These are phyloP conservation scores for Coemansia sp. DNA, from an alignment of 192 early-diverging fungal species.

Conservation along the genomic window DNA sequence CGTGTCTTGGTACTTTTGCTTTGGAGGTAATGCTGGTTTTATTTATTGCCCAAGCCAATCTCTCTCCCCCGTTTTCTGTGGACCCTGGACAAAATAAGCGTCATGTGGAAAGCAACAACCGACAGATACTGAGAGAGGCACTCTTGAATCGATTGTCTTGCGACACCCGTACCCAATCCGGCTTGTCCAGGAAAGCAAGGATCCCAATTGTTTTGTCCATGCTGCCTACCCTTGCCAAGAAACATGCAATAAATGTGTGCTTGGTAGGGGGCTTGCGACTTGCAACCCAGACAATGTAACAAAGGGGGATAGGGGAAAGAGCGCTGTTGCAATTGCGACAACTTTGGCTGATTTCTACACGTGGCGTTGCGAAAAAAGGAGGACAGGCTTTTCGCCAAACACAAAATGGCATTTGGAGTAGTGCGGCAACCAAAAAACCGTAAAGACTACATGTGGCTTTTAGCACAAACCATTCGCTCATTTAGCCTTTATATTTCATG, in stretches of 20 bases:
- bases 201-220: not conserved
- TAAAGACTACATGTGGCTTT: not conserved
- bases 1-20: too few relatives aligned
- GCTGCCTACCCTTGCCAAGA: not conserved
- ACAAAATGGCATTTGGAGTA: not conserved
- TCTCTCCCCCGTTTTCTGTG: too few relatives aligned
- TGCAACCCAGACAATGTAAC: too few relatives aligned
- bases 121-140: not conserved
- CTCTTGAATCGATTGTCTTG: not conserved
- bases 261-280: not conserved
- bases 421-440: too few relatives aligned
- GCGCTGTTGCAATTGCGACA: not conserved
- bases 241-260: too few relatives aligned
- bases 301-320: not conserved
- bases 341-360: not conserved
- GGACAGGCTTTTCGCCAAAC: not conserved
- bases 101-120: not conserved
- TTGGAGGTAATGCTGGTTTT: too few relatives aligned
- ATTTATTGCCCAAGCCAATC: too few relatives aligned
- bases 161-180: not conserved
- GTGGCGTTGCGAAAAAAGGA: not conserved
- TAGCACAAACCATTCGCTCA: not conserved
- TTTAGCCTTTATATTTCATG: constrained; percentile 1
- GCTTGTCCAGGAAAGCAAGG: not conserved
- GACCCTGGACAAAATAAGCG: too few relatives aligned